A percentile compares a stretch with the other conserved stretches of the same genome.
Evolutionary conservation across 2,329 filamentous ascomycete genomes (phyloP).

Genomic region (Monilinia laxa): DNA sequence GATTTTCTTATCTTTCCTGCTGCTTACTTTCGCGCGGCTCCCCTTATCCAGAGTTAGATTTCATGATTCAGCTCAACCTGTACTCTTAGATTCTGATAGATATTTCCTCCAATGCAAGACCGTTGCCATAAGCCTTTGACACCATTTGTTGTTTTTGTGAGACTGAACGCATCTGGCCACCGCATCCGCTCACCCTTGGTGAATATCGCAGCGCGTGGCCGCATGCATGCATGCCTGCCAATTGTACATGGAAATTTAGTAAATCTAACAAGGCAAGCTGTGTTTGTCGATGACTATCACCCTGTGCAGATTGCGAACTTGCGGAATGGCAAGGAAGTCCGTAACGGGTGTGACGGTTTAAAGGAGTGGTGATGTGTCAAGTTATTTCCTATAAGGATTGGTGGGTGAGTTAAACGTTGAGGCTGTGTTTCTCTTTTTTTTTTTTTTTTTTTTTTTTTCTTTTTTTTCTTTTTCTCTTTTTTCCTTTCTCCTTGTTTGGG

Average conservation of each 20-base stretch:
- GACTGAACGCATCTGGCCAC: neutral
- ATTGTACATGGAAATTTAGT: neutral
- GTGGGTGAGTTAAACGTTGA: neutral
- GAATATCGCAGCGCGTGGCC: neutral
- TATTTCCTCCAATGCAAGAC: slow-evolving; percentile 12
- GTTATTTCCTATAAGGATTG: neutral
- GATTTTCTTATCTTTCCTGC: slow-evolving; percentile 3
- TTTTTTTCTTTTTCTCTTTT: neutral
- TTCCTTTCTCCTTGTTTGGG: no score
- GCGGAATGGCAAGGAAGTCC: neutral
- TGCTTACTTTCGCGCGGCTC: slow-evolving; percentile 15
- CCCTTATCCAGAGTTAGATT: neutral
- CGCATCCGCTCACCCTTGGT: neutral
- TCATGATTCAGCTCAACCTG: slow-evolving; percentile 13
- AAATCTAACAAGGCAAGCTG: neutral
- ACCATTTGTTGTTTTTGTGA: neutral
- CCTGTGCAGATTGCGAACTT: neutral
- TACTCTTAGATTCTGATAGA: slow-evolving; percentile 16
- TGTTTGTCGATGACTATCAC: neutral
- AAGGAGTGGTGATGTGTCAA: neutral
- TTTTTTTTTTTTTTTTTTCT: neutral
- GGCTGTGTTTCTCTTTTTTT: neutral
- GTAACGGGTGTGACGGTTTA: neutral
- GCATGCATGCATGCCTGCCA: neutral
- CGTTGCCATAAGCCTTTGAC: neutral